Evolutionary conservation across 1,284 basidiomycete genomes (phyloP).

Genomic region (Leccinum ponderosum): DNA sequence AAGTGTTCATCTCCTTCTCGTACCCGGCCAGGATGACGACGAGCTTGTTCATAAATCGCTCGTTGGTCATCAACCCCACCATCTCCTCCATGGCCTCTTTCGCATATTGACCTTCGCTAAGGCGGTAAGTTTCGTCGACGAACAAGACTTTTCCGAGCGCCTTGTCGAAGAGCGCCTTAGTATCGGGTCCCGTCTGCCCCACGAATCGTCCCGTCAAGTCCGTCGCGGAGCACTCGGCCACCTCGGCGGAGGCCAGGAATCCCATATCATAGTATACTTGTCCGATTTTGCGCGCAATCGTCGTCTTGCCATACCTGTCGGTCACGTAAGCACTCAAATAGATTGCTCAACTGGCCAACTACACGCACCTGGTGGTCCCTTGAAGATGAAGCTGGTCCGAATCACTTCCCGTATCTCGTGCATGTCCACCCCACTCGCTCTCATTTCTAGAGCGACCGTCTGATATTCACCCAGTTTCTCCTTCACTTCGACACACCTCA

Average conservation of each 20-base stretch:
- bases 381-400: not conserved
- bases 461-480: not conserved
- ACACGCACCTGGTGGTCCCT: not conserved
- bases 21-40: constrained; percentile 70
- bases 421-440: not conserved
- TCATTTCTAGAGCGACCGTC: not conserved
- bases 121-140: not conserved
- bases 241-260: constrained; percentile 50
- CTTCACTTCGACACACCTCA: not conserved
- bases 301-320: not conserved
- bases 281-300: constrained; percentile 39
- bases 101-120: constrained; percentile 16
- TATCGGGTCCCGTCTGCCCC: constrained; percentile 69
- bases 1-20: constrained; percentile 61
- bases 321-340: not conserved
- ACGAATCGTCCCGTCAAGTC: constrained; percentile 66
- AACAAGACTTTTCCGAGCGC: constrained; percentile 41
- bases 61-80: constrained; percentile 58
- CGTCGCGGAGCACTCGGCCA: constrained; percentile 62
- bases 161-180: constrained; percentile 47
- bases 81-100: constrained; percentile 69
- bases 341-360: not conserved
- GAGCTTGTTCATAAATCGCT: constrained; percentile 53
- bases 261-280: constrained; percentile 65
- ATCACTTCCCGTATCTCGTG: not conserved